A percentile compares a stretch with the other conserved stretches of the same genome.
phyloP scores from a whole-genome alignment of 345 rosid genomes.

The Eucalyptus urophylla region DNA sequence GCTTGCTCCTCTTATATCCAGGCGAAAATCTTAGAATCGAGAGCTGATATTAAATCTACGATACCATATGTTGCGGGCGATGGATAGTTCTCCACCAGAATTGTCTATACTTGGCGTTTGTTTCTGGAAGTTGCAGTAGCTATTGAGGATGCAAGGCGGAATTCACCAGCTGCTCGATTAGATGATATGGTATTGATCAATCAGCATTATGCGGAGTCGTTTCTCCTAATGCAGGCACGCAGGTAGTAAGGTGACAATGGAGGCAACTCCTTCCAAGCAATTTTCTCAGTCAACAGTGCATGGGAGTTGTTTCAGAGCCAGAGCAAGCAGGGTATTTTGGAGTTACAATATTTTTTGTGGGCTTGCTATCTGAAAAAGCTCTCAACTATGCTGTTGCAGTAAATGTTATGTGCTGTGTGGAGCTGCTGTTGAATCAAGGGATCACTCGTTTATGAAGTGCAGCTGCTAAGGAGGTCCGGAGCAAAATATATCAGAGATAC shows the following conservation, averaged over 20 bases:
- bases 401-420: background rate
- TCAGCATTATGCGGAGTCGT: background rate
- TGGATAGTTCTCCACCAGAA: background rate
- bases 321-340: background rate
- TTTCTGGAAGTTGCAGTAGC: background rate
- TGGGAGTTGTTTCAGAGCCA: background rate
- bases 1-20: background rate
- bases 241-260: background rate
- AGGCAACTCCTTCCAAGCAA: background rate
- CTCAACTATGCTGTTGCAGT: background rate
- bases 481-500: background rate
- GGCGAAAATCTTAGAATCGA: background rate
- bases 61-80: background rate
- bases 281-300: background rate
- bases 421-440: background rate
- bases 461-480: background rate
- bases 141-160: background rate
- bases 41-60: background rate
- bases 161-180: background rate
- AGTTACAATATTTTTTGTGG: background rate
- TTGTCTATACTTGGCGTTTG: background rate
- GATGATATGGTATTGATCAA: background rate
- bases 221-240: background rate
- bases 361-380: background rate
- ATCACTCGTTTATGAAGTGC: background rate